Percentiles rank a stretch among this genome's conserved stretches.
These are phyloP conservation scores for Exophiala mesophila DNA, from an alignment of 2,329 filamentous ascomycete genomes.

Conservation along the genomic window DNA sequence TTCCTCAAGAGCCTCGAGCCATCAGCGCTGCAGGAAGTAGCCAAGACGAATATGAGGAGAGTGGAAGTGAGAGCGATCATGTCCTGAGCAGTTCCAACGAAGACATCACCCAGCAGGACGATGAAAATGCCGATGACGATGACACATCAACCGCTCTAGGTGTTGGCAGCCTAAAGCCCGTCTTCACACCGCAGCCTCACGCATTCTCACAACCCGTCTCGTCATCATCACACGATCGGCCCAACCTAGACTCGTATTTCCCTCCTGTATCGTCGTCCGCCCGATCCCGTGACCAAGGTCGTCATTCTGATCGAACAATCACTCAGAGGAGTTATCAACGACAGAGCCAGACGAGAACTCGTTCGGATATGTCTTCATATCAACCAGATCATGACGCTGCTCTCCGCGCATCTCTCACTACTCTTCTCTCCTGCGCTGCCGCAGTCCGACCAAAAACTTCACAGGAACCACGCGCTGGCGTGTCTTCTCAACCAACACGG, in stretches of 20 bases:
- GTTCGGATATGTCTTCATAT: constrained; percentile 56
- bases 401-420: constrained; percentile 86
- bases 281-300: constrained; percentile 6
- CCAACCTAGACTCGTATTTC: constrained; percentile 46
- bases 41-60: constrained; percentile 92
- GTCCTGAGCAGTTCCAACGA: constrained; percentile 62
- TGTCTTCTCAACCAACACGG: constrained; percentile 8
- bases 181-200: constrained; percentile 83
- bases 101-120: constrained; percentile 37
- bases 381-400: constrained; percentile 91
- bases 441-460: constrained; percentile 71
- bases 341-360: constrained; percentile 12
- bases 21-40: constrained; percentile 59
- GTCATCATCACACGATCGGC: constrained; percentile 40
- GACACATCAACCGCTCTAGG: constrained; percentile 82
- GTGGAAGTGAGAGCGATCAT: constrained; percentile 80
- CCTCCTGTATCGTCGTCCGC: constrained; percentile 23
- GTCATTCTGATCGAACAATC: constrained; percentile 12
- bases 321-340: constrained; percentile 28
- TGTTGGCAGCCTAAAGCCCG: constrained; percentile 47
- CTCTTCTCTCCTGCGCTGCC: constrained; percentile 87
- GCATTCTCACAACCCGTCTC: constrained; percentile 80
- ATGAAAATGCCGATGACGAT: constrained; percentile 57
- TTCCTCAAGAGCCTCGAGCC: constrained; percentile 37
- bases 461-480: constrained; percentile 28